phyloP scores from a whole-genome alignment of 1,284 basidiomycete species.

The Garcileccinum viscosum region DNA sequence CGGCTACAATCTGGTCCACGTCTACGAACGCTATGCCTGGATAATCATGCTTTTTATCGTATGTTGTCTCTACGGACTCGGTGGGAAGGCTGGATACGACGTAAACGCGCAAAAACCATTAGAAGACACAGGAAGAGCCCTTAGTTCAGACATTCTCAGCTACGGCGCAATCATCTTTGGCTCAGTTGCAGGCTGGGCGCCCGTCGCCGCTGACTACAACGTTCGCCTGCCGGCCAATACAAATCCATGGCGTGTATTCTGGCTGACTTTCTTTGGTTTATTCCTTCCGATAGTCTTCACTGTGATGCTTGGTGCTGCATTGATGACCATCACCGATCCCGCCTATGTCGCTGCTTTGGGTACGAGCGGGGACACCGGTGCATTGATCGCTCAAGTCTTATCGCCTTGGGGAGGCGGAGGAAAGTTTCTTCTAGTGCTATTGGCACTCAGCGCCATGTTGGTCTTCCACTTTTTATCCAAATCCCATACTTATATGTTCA shows the following conservation, averaged over 20 bases:
- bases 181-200: slow-evolving; percentile 56
- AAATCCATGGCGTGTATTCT: slow-evolving; percentile 54
- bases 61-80: slow-evolving; percentile 62
- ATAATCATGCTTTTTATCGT: slow-evolving; percentile 60
- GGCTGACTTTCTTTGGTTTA: slow-evolving; percentile 62
- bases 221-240: slow-evolving; percentile 55
- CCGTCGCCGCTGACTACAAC: slow-evolving; percentile 63
- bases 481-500: background rate
- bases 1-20: slow-evolving; percentile 59
- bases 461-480: slow-evolving; percentile 12
- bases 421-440: slow-evolving; percentile 63
- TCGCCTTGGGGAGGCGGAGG: slow-evolving; percentile 58
- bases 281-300: slow-evolving; percentile 63
- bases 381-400: slow-evolving; percentile 49
- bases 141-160: slow-evolving; percentile 54
- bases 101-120: slow-evolving; percentile 49
- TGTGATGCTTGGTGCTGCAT: slow-evolving; percentile 58
- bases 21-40: slow-evolving; percentile 71
- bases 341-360: slow-evolving; percentile 56
- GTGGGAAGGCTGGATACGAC: slow-evolving; percentile 56
- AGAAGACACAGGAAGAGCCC: slow-evolving; percentile 53
- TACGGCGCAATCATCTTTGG: slow-evolving; percentile 68
- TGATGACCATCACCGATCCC: slow-evolving; percentile 62
- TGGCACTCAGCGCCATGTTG: slow-evolving; percentile 60
- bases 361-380: slow-evolving; percentile 54